Evolutionary conservation across 805 yeast species (phyloP), one percentile per base, ranked within the genome.

Genomic region (Starmerella stigmatis): DNA sequence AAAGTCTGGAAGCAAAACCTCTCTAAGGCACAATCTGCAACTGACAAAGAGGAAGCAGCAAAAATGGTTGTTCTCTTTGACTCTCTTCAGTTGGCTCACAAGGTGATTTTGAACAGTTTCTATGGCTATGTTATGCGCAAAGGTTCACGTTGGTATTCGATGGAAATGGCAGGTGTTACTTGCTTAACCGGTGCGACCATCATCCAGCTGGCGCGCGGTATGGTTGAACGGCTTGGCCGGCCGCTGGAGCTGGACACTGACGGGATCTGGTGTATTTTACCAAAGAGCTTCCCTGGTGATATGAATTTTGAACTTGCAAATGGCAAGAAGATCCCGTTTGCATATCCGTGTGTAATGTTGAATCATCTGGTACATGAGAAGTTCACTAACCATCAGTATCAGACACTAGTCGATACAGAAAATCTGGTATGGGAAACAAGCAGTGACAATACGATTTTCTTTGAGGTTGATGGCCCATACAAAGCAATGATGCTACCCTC

Each of bases 141-240:
- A 58, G 99, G 98, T 31, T 92, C 98, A 0, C 73, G 99, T 49
- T 92, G 99, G 99, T 92, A 88, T 58, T 92, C 98, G 0, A 86
- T 92, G 92, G 98, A 92, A 63, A 92, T 94, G 98, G 99, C 98
- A 0, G 99, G 99, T 51, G 92, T 92, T 16, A 92, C 99, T 0
- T 94, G 98, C 72, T 71, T 88, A 40, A 92, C 98, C 0, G 99
- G 99, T 43, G 96, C 98, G 0, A 86, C 94, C 0, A 92, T 92
- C 56, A 92, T 92, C 68, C 97, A 94, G 64, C 83, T 89, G 92
- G 99, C 99, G 0, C 72, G 97, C 50, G 67, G 81, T 0, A 67
- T 92, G 48, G 96, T 92, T 12, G 97, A 89, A 61, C 69, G 96
- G 57, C 67, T 94, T 4, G 99, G 99, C 1, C 72, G 97, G 55